Evolutionary conservation across 2,329 filamentous ascomycete genomes (phyloP).

Genomic region (Cercospora sesami): DNA sequence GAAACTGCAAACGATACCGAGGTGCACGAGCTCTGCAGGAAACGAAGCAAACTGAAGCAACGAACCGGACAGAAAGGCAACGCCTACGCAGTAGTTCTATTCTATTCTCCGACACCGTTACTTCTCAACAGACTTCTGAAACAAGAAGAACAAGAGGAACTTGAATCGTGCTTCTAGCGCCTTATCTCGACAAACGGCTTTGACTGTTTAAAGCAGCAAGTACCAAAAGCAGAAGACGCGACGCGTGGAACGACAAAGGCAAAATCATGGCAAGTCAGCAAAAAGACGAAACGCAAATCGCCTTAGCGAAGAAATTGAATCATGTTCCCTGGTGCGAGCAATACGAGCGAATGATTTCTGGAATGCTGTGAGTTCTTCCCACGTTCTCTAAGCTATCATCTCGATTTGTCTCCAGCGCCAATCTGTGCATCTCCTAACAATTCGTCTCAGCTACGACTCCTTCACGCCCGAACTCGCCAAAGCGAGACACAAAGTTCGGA

Average conservation of each 20-base stretch:
- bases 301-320: slow-evolving; percentile 50
- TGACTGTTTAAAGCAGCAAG: background rate
- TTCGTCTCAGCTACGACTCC: slow-evolving; percentile 44
- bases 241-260: background rate
- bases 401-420: background rate
- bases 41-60: background rate
- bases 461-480: slow-evolving; percentile 51
- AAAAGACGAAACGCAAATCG: slow-evolving; percentile 49
- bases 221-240: background rate
- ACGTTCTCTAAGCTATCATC: background rate
- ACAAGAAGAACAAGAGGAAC: background rate
- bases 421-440: background rate
- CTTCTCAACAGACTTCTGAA: background rate
- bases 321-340: slow-evolving; percentile 60
- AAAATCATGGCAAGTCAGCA: slow-evolving; percentile 35
- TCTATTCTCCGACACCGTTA: background rate
- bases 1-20: background rate
- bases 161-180: background rate
- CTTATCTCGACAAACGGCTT: background rate
- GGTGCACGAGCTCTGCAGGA: background rate
- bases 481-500: slow-evolving; percentile 57
- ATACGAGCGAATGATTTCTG: slow-evolving; percentile 65
- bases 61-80: background rate
- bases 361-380: slow-evolving; percentile 51
- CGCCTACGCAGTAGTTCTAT: background rate